Percentiles rank a stretch among this genome's conserved stretches.
phyloP scores from a whole-genome alignment of 2,329 filamentous ascomycete genomes.

The Microdochium nivale region DNA sequence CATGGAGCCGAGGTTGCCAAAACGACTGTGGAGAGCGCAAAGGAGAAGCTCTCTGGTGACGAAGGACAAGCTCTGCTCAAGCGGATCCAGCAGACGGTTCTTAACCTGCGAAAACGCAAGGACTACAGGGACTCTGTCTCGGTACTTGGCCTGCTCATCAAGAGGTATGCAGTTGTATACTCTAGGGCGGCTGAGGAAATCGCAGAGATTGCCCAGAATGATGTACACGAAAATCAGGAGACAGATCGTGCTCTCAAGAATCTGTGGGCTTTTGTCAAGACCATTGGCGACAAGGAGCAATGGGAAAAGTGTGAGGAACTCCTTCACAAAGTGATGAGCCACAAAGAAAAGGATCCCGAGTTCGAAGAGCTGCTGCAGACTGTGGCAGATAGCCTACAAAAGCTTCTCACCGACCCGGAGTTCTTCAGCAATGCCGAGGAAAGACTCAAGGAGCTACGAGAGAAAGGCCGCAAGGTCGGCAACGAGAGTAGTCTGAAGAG shows the following conservation, averaged over 20 bases:
- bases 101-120: constrained; percentile 63
- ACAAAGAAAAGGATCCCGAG: constrained; percentile 69
- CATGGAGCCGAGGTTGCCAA: constrained; percentile 16
- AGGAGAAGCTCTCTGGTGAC: constrained; percentile 63
- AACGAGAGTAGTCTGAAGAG: constrained; percentile 59
- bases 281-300: constrained; percentile 63
- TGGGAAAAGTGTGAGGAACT: constrained; percentile 69
- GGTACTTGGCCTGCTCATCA: constrained; percentile 64
- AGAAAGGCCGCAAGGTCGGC: constrained; percentile 53
- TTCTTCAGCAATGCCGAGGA: constrained; percentile 71
- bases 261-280: constrained; percentile 72
- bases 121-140: constrained; percentile 87
- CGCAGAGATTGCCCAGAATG: constrained; percentile 56
- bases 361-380: constrained; percentile 73
- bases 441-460: constrained; percentile 40
- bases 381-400: constrained; percentile 65
- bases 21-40: constrained; percentile 56
- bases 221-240: constrained; percentile 64
- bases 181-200: constrained; percentile 64
- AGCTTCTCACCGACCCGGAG: constrained; percentile 74
- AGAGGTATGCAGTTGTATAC: constrained; percentile 71
- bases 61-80: constrained; percentile 66
- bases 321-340: constrained; percentile 63
- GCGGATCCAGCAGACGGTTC: constrained; percentile 68
- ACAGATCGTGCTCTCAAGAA: constrained; percentile 69